These are phyloP conservation scores for California macrophylla DNA, from an alignment of 441 rosid species.

Conservation along the genomic window DNA sequence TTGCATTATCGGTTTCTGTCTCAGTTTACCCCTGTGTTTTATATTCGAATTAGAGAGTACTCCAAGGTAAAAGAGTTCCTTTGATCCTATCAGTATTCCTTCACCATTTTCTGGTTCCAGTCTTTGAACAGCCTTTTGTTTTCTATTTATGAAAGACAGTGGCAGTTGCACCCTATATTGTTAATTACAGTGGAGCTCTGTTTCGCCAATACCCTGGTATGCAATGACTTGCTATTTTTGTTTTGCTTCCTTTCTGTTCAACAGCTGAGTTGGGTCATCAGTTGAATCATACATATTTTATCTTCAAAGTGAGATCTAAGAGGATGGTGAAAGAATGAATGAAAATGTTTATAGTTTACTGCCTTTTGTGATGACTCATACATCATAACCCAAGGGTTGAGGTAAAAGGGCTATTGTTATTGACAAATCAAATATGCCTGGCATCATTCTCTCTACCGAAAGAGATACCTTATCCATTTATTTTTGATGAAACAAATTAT, in stretches of 20 bases:
- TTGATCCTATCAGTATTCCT: conserved; percentile 7
- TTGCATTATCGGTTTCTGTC: conserved; percentile 88
- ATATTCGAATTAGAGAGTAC: conserved; percentile 76
- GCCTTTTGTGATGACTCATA: neutral
- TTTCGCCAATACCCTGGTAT: conserved; percentile 88
- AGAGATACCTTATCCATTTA: too few relatives aligned
- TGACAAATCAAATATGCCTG: too few relatives aligned
- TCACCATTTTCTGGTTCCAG: conserved; percentile 14
- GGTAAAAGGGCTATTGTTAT: too few relatives aligned
- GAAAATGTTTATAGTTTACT: neutral
- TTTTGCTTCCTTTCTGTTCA: neutral
- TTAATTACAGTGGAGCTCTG: conserved; percentile 83
- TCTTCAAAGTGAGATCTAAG: neutral
- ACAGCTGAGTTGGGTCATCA: neutral
- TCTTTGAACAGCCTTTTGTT: conserved; percentile 22
- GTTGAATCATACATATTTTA: neutral
- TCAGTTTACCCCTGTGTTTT: conserved; percentile 72
- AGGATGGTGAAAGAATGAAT: neutral
- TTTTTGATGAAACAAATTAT: too few relatives aligned
- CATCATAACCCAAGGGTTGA: neutral
- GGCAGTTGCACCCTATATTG: conserved; percentile 71
- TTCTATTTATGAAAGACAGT: conserved; percentile 54
- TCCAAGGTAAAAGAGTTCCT: conserved; percentile 56
- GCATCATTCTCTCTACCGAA: too few relatives aligned
- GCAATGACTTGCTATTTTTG: neutral